Conservation (phyloP, 345 rosid genomes). For the Bruguiera parviflora region DNA sequence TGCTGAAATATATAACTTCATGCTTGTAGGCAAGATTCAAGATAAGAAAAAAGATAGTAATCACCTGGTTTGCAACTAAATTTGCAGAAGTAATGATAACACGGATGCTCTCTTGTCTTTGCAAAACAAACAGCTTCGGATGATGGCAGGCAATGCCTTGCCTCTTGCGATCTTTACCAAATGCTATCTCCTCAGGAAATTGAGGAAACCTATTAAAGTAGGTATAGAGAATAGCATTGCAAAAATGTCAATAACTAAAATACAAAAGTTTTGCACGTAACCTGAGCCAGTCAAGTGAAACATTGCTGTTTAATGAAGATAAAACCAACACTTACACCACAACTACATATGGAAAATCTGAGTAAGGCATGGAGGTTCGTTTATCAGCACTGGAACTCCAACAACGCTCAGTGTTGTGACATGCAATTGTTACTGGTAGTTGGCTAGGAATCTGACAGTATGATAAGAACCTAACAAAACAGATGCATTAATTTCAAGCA, state of each 20-base stretch:
- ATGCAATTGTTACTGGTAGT: constrained; percentile 83
- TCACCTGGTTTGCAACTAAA: constrained; percentile 79
- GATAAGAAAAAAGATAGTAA: neutral
- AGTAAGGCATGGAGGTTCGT: constrained; percentile 55
- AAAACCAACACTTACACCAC: constrained; percentile 54
- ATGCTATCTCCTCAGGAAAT: constrained; percentile 79
- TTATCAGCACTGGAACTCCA: constrained; percentile 70
- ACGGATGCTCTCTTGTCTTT: constrained; percentile 71
- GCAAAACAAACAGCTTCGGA: constrained; percentile 79
- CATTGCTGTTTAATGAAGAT: neutral
- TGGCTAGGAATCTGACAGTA: constrained; percentile 64
- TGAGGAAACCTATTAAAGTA: constrained; percentile 64
- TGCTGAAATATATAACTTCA: neutral
- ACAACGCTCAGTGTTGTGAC: constrained; percentile 71
- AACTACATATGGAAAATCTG: constrained; percentile 64
- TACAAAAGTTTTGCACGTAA: neutral
- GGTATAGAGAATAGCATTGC: constrained; percentile 3
- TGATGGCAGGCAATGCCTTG: constrained; percentile 94
- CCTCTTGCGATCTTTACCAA: constrained; percentile 75
- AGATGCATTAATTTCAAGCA: constrained; percentile 22
- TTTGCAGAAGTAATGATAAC: constrained; percentile 82
- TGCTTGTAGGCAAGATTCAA: neutral
- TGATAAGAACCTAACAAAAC: constrained; percentile 60
- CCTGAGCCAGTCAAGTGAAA: constrained; percentile 11
- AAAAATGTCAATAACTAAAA: constrained; percentile 11